A percentile compares a stretch with the other conserved stretches of the same genome.
Conservation (phyloP, 768 basidiomycete genomes). For the Candolleomyces aberdarensis region DNA sequence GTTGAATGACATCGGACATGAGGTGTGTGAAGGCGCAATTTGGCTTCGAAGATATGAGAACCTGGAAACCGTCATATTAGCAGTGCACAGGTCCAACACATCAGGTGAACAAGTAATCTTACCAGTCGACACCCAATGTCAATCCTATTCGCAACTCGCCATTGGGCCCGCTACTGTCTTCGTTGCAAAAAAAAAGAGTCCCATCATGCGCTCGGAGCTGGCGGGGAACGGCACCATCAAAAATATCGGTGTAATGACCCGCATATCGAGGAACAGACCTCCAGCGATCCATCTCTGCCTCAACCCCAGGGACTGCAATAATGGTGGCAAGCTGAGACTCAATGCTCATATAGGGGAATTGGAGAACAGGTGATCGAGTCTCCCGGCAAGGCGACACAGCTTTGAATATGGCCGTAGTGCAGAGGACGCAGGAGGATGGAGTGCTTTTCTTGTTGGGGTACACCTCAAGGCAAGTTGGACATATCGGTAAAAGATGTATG, state of each 20-base stretch:
- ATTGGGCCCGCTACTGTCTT: background rate
- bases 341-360: background rate
- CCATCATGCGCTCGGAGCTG: background rate
- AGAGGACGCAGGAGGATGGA: too few species aligned
- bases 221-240: background rate
- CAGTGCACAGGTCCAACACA: background rate
- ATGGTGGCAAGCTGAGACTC: background rate
- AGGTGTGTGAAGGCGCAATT: slow-evolving; percentile 32
- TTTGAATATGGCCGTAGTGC: too few species aligned
- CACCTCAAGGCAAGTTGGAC: background rate
- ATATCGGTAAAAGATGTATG: background rate
- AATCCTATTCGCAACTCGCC: background rate
- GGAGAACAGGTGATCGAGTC: too few species aligned
- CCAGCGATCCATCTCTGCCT: background rate
- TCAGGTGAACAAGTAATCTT: background rate
- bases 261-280: background rate
- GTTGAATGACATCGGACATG: slow-evolving; percentile 28
- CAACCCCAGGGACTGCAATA: background rate
- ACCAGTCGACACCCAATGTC: background rate
- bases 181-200: background rate
- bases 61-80: background rate
- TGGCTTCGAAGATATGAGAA: background rate
- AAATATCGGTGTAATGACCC: background rate
- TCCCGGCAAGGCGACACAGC: too few species aligned
- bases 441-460: background rate